Base-by-base conservation (phyloP, 1,284 basidiomycete species). In the Hymenochaete sp. region DNA sequence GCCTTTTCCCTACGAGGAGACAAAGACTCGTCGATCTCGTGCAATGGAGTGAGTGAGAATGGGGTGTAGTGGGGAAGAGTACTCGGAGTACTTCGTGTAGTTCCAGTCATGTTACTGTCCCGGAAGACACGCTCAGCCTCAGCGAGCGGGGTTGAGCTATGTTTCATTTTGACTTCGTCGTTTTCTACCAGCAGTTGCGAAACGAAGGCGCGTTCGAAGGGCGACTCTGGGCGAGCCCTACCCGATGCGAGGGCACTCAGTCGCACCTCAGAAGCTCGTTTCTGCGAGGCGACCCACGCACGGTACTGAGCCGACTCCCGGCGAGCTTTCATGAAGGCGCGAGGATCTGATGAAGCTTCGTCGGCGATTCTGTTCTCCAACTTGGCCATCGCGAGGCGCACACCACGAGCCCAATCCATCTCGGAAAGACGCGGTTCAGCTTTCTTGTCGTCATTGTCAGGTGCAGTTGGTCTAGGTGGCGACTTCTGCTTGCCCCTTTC, bases 21-120 rank as follows among this genome's bases (percentile, higher is more conserved):
- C n/a, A n/a, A n/a, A n/a, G n/a, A n/a, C n/a, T n/a, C n/a, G n/a
- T 44, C 43, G 43, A 38, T 38, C 19, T 44, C 43, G 16, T 44
- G 33, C 19, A 37, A 24, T 9, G 32, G 43, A 11, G 26, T 38
- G n/a, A 38, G 14, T n/a, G 38, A 31, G 22, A 44, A 44, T 27
- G 43, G 43, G 13, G 33, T 35, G 27, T 44, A 44, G 28, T 44
- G 32, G 4, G 32, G 43, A 13, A 24, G 29, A n/a, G n/a, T n/a
- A n/a, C n/a, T n/a, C 4, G 16, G 18, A 5, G 25, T 29, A 11
- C 29, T 36, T n/a, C 29, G 28, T 14, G 21, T 32, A 31, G 16
- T 28, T 27, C 4, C 29, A 35, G 21, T n/a, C 13, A 8, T n/a
- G 21, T 8, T n/a, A 35, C 13, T 19, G 19, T 38, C 44, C 19